A percentile compares a stretch with the other conserved stretches of the same genome.
phyloP scores from a whole-genome alignment of 73 alveolate genomes.

The Durusdinium trenchii region DNA sequence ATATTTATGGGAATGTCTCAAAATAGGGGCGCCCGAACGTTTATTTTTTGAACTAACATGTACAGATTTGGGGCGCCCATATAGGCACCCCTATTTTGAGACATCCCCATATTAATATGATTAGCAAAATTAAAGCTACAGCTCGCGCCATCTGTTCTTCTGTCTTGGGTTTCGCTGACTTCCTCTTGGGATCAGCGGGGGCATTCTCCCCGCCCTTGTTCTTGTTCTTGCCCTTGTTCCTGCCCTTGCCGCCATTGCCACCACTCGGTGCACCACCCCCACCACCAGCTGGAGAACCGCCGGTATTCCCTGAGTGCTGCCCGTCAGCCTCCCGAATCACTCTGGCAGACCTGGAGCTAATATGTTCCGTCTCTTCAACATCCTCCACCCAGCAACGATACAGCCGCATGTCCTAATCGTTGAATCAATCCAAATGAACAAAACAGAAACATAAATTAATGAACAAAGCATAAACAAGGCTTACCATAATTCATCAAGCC shows the following conservation, averaged over 20 bases:
- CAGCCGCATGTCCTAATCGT: neutral
- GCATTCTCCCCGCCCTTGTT: too few species aligned
- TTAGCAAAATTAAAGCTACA: neutral
- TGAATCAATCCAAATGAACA: too few species aligned
- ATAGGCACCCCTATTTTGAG: too few species aligned
- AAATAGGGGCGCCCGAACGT: too few species aligned
- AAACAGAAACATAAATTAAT: too few species aligned
- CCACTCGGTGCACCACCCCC: neutral
- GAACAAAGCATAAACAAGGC: too few species aligned
- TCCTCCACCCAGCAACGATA: neutral
- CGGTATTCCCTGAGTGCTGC: neutral
- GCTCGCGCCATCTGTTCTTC: constrained; percentile 21
- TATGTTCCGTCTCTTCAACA: neutral
- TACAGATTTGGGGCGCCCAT: too few species aligned
- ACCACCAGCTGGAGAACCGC: too few species aligned
- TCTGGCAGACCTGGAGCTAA: neutral
- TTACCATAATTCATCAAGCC: too few species aligned
- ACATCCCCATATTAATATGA: too few species aligned
- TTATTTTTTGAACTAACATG: too few species aligned
- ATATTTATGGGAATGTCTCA: neutral
- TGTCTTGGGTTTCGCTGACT: neutral
- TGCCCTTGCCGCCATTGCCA: neutral
- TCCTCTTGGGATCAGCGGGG: too few species aligned
- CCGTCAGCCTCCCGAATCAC: neutral
- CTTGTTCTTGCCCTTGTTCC: neutral